Base-by-base conservation (phyloP, 371 early-diverging fungal species). In the Capillidium rhysosporum region DNA sequence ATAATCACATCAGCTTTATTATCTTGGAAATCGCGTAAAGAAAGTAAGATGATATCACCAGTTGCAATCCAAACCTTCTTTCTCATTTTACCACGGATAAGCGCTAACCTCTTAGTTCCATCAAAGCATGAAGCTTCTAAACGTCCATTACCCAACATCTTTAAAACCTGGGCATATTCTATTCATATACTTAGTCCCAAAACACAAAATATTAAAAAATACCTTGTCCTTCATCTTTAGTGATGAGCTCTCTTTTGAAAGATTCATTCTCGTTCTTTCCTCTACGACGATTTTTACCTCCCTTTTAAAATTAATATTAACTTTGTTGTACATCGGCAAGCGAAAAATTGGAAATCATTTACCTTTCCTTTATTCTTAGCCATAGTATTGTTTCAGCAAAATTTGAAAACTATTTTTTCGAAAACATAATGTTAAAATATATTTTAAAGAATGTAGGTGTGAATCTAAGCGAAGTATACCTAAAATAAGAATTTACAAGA, bases 91-190 rank as follows among this genome's bases (percentile, higher is more conserved):
- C 99, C 99, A 58, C 99, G 86, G 69, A 98, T 90, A 59, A 90
- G 92, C 55, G 90, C 98, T 64, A 90, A 67, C 48, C 98, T 80
- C 68, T 81, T 90, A 34, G 76, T 75, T 49, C 92, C 91, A 69
- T 98, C 98, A 59, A 86, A 82, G 69, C 98, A 92, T 58, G 81
- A 80, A 25, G 89, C 89, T 63, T 91, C 89, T 46, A 98, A 75
- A 67, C 95, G 87, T 55, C 94, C 94, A 68, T 92, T 91, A 54
- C 99, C 99, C 56, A 98, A 76, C 85, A 97, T 90, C 68, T 87
- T 87, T 39, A 71, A 57, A 45, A 98, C 93, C 61, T 84, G 80
- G 1, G 93, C 99, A 69, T 99, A 99, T 65, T 92, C 97, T 82
- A 61, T 18, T 51, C 16, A 34, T 14, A 8, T 20, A 12, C 38